These are phyloP conservation scores for Fremontodendron californicum DNA, from an alignment of 345 rosid species.

Conservation along the genomic window DNA sequence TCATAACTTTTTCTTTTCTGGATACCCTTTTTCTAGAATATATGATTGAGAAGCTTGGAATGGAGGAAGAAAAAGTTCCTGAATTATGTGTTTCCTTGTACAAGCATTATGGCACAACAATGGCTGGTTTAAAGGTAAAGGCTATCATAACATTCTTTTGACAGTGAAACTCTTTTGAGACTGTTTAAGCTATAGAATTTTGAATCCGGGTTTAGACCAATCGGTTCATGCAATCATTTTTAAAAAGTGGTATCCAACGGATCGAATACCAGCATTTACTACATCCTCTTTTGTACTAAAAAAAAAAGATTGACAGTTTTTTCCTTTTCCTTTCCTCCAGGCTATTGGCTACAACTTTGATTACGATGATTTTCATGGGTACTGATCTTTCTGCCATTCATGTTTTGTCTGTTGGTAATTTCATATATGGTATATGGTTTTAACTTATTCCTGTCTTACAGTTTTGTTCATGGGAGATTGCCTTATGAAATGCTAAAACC, in stretches of 20 bases:
- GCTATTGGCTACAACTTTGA: constrained; percentile 81
- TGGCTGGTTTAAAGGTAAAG: constrained; percentile 92
- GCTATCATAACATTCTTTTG: background rate
- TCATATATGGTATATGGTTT: background rate
- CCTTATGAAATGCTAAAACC: constrained; percentile 75
- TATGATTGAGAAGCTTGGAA: constrained; percentile 64
- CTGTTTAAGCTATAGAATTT: background rate
- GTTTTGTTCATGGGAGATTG: constrained; percentile 88
- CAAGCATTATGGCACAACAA: constrained; percentile 86
- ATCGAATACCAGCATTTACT: no score
- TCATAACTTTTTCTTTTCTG: background rate
- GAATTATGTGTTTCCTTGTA: constrained; percentile 64
- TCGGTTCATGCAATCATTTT: no score
- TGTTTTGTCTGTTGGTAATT: background rate
- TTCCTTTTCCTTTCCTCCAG: constrained; percentile 30
- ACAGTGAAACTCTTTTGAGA: background rate
- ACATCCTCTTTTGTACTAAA: no score
- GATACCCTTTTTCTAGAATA: constrained; percentile 42
- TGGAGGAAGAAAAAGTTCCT: constrained; percentile 53
- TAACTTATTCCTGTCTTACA: constrained; percentile 26
- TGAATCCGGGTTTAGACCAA: no score
- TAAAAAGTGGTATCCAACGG: no score
- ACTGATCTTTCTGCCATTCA: background rate
- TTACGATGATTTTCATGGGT: constrained; percentile 84
- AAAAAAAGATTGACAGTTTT: background rate